Evolutionary conservation across 306 rosid genomes (phyloP).

Genomic region (Lagenaria siceraria): DNA sequence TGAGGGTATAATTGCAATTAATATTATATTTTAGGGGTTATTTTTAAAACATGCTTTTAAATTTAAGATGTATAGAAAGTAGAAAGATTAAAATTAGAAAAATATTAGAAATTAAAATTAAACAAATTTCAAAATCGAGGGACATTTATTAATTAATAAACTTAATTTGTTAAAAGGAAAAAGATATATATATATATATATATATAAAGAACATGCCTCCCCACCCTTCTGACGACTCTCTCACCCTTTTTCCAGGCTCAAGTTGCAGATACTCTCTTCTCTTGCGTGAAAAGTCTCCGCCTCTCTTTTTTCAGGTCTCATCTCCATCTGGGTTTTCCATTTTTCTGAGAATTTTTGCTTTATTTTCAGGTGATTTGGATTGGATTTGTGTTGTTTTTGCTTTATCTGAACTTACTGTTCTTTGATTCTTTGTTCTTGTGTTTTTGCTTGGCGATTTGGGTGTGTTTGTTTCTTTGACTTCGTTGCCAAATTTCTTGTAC

Average conservation of each 20-base stretch:
- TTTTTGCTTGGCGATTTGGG: not conserved
- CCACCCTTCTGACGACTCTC: slow-evolving; percentile 3
- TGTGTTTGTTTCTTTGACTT: not conserved
- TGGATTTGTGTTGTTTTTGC: not conserved
- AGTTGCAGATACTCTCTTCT: slow-evolving; percentile 9
- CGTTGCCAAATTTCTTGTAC: not conserved
- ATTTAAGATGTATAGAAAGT: too few species aligned
- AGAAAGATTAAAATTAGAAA: too few species aligned
- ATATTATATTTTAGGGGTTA: too few species aligned
- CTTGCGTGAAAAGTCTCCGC: slow-evolving; percentile 10
- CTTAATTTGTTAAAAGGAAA: too few species aligned
- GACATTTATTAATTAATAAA: too few species aligned
- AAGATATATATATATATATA: not conserved
- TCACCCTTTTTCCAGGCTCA: slow-evolving; percentile 5
- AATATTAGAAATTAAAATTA: too few species aligned
- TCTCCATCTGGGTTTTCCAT: slow-evolving; percentile 1
- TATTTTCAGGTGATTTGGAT: not conserved
- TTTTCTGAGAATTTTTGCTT: not conserved
- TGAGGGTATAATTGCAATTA: too few species aligned
- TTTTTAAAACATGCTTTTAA: too few species aligned
- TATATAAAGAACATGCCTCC: not conserved
- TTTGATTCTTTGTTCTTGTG: not conserved
- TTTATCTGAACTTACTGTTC: not conserved
- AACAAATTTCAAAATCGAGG: too few species aligned
- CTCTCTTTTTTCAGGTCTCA: not conserved